Conservation (phyloP, 805 yeast genomes). For the Clavispora fructus region DNA sequence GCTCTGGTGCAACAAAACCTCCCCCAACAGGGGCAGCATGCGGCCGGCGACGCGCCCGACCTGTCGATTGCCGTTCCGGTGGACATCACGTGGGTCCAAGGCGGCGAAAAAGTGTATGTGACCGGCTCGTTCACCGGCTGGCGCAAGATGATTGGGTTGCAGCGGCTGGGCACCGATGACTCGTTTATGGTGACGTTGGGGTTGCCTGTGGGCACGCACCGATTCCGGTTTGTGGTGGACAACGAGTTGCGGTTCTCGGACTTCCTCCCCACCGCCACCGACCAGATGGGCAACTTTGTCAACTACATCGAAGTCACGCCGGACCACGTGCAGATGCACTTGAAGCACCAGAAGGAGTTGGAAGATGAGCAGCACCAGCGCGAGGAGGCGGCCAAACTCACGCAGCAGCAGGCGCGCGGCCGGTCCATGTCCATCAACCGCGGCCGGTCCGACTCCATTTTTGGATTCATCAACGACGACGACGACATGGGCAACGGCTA, state of each 20-base stretch:
- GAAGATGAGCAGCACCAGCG: conserved; percentile 18
- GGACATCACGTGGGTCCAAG: conserved; percentile 88
- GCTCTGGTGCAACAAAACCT: conserved; percentile 13
- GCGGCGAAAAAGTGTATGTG: conserved; percentile 92
- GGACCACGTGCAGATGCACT: conserved; percentile 29
- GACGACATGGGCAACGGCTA: conserved; percentile 84
- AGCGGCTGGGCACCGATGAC: conserved; percentile 43
- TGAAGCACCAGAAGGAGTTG: conserved; percentile 22
- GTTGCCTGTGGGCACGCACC: conserved; percentile 85
- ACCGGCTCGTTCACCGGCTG: conserved; percentile 98
- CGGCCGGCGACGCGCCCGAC: conserved; percentile 14
- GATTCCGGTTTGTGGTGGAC: conserved; percentile 90
- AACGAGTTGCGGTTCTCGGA: conserved; percentile 88
- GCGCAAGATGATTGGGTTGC: conserved; percentile 93
- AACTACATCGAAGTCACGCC: conserved; percentile 76
- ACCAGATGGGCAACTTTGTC: conserved; percentile 92
- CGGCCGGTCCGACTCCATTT: conserved; percentile 51
- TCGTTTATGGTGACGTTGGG: conserved; percentile 66
- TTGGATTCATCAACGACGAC: conserved; percentile 60
- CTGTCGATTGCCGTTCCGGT: conserved; percentile 42
- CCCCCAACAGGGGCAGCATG: conserved; percentile 7
- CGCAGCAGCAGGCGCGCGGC: conserved; percentile 18
- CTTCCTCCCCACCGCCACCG: conserved; percentile 92
- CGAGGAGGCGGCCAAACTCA: conserved; percentile 6
- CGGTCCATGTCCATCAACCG: conserved; percentile 25